Percentiles rank a stretch among this genome's conserved stretches.
Conservation (phyloP, 2,329 filamentous ascomycete species). For the Daldinia eschscholtzii region DNA sequence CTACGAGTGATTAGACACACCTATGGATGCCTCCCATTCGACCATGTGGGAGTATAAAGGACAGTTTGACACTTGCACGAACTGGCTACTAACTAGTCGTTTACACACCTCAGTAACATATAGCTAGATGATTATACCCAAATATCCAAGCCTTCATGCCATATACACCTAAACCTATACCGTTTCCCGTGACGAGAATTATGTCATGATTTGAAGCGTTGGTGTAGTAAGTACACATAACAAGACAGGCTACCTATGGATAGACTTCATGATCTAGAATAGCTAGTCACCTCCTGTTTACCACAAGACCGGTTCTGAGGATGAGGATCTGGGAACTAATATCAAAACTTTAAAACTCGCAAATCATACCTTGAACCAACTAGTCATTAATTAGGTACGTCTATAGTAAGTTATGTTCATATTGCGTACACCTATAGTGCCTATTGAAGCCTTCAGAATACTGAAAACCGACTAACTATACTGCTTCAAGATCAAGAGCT, state of each 20-base stretch:
- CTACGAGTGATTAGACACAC: slow-evolving; percentile 54
- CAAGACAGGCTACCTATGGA: not conserved
- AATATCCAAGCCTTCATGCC: no score
- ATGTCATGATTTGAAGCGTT: not conserved
- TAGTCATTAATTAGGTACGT: not conserved
- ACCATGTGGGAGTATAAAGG: not conserved
- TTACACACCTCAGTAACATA: not conserved
- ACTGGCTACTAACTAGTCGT: no score
- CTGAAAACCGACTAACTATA: not conserved
- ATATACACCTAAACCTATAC: not conserved
- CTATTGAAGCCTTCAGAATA: slow-evolving; percentile 3
- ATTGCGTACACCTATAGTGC: not conserved
- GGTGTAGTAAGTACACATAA: not conserved
- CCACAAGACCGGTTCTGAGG: not conserved
- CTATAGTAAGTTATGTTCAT: not conserved
- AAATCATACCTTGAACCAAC: not conserved
- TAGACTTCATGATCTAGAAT: not conserved
- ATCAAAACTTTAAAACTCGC: not conserved
- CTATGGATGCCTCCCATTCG: not conserved
- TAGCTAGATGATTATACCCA: not conserved
- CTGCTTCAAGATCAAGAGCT: not conserved
- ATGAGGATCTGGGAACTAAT: not conserved
- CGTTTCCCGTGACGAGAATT: not conserved
- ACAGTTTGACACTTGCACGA: not conserved
- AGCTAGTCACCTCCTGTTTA: not conserved